These are phyloP conservation scores for Zygotorulaspora chibaensis DNA, from an alignment of 805 yeast genomes.

Conservation along the genomic window DNA sequence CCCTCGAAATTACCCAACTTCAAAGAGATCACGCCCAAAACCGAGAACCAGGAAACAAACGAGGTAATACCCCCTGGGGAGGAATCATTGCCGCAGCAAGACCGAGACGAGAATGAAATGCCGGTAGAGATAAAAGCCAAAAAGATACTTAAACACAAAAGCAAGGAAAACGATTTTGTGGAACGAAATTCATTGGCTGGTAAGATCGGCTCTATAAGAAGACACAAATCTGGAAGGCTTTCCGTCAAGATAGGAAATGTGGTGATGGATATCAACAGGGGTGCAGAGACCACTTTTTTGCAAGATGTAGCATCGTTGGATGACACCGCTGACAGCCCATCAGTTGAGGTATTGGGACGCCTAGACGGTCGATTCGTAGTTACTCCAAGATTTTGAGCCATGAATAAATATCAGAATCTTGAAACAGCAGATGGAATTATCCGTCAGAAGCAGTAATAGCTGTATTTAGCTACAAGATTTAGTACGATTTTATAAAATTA, in stretches of 20 bases:
- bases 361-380: slow-evolving; percentile 54
- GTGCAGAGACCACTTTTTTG: slow-evolving; percentile 61
- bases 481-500: no score
- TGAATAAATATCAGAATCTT: neutral
- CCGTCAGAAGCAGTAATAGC: no score
- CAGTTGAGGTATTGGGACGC: slow-evolving; percentile 50
- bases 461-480: no score
- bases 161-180: slow-evolving; percentile 3
- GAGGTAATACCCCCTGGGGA: slow-evolving; percentile 10
- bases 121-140: slow-evolving; percentile 13
- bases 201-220: slow-evolving; percentile 63
- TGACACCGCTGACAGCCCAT: slow-evolving; percentile 38
- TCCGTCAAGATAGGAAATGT: slow-evolving; percentile 70
- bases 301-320: slow-evolving; percentile 70
- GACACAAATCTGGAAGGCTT: slow-evolving; percentile 80
- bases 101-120: slow-evolving; percentile 11
- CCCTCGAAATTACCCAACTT: slow-evolving; percentile 39
- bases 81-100: slow-evolving; percentile 2
- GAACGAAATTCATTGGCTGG: slow-evolving; percentile 41
- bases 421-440: neutral
- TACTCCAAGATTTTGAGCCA: slow-evolving; percentile 44
- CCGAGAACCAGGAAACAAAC: slow-evolving; percentile 2
- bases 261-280: slow-evolving; percentile 63
- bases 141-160: slow-evolving; percentile 7
- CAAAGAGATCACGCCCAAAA: slow-evolving; percentile 17